phyloP scores from a whole-genome alignment of 345 rosid species.

The Gossypium turneri region DNA sequence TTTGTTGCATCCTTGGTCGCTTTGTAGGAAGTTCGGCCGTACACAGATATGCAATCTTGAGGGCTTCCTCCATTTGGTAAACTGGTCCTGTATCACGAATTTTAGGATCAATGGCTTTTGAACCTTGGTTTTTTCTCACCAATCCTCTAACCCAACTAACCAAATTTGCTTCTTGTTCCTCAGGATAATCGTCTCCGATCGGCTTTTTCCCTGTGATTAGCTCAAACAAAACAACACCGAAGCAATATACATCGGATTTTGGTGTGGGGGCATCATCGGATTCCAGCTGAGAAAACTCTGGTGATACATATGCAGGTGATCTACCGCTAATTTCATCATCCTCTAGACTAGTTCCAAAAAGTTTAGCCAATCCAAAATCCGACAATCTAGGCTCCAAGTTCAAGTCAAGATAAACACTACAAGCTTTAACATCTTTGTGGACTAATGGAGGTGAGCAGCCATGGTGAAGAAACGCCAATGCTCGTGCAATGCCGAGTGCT shows the following conservation, averaged over 20 bases:
- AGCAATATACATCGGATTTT: constrained; percentile 87
- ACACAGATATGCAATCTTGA: constrained; percentile 89
- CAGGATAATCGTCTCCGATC: constrained; percentile 63
- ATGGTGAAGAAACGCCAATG: constrained; percentile 87
- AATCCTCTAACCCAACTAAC: constrained; percentile 77
- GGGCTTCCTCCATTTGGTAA: constrained; percentile 72
- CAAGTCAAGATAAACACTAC: constrained; percentile 79
- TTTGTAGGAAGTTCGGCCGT: constrained; percentile 81
- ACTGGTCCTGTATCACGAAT: constrained; percentile 59
- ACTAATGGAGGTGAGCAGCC: constrained; percentile 88
- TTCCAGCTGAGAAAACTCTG: constrained; percentile 64
- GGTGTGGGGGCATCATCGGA: constrained; percentile 56
- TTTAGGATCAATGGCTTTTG: constrained; percentile 71
- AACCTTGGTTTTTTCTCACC: constrained; percentile 57
- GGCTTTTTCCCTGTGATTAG: constrained; percentile 77
- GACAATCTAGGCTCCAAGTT: constrained; percentile 83
- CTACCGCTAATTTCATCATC: constrained; percentile 62
- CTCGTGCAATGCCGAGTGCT: constrained; percentile 86
- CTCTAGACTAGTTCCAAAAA: constrained; percentile 71
- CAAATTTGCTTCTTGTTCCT: constrained; percentile 45
- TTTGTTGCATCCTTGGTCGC: constrained; percentile 94
- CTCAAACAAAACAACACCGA: constrained; percentile 80
- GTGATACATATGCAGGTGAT: constrained; percentile 80
- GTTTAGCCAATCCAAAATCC: constrained; percentile 78
- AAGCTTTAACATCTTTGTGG: constrained; percentile 83